Base-by-base conservation (phyloP, 2,329 filamentous ascomycete species). In the Epichloe gansuensis region DNA sequence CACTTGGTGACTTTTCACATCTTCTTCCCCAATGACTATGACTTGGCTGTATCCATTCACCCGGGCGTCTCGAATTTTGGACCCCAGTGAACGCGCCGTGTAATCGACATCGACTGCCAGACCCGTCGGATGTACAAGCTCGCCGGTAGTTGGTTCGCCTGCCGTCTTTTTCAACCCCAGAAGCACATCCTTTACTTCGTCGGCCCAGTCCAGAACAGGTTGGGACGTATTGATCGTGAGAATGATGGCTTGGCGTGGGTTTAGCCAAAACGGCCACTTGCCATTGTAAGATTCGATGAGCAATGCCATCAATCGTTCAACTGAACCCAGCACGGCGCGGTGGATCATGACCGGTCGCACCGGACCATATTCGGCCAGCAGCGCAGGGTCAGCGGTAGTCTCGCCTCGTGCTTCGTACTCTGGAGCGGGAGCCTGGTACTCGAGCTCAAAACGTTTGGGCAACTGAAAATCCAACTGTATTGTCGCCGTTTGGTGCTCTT, bases 381-480 rank as follows among this genome's bases (percentile, higher is more conserved):
- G 61, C 3, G 64, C 65, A 0, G 74, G 63, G 53, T 82, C 74
- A 0, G 67, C 66, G 1, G 76, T 77, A 1, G 67, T 72, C 62
- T 74, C 66, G 45, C 79, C 73, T 52, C 72, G 70, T 25, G 72
- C 70, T 60, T 86, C 81, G 17, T 76, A 63, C 56, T 83, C 80
- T 0, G 83, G 80, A 0, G 81, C 80, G 0, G 84, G 82, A 1
- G 82, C 82, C 61, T 80, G 74, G 61, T 95, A 95, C 60, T 83
- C 77, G 38, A 95, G 71, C 45, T 80, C 80, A 63, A 95, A 95
- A 12, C 88, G 80, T 63, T 87, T 85, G 1, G 89, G 89, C 2
- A 95, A 74, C 67, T 95, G 89, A 65, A 95, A 94, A 65, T 95
- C 89, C 31, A 95, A 78, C 70, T 95, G 89, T 49, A 95, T 84